A percentile compares a stretch with the other conserved stretches of the same genome.
These are phyloP conservation scores for Rhinocladiella mackenziei DNA, from an alignment of 2,329 filamentous ascomycete genomes.

Conservation along the genomic window DNA sequence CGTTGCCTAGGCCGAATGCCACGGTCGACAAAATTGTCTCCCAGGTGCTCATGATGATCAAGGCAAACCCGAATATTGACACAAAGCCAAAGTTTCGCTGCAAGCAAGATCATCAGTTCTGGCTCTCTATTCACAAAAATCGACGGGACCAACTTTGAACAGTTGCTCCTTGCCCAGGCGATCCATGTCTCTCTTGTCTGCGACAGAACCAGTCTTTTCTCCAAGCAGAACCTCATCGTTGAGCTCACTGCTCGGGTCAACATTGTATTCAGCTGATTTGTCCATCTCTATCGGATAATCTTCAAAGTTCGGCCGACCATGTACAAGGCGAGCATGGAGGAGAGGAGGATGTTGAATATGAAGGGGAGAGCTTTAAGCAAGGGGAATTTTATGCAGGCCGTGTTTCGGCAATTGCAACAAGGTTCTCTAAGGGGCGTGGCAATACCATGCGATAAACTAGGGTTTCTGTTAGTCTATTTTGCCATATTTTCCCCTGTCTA, in stretches of 20 bases:
- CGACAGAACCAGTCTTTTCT: constrained; percentile 20
- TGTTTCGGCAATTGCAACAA: too few species aligned
- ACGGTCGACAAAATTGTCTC: constrained; percentile 41
- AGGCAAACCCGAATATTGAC: constrained; percentile 45
- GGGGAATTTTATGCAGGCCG: too few species aligned
- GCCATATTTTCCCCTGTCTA: too few species aligned
- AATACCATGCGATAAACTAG: too few species aligned
- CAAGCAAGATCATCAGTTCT: constrained; percentile 1
- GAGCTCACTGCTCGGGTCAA: constrained; percentile 11
- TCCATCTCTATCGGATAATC: constrained; percentile 12
- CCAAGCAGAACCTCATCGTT: constrained; percentile 17
- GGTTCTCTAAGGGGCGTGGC: too few species aligned
- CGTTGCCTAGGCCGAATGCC: constrained; percentile 38
- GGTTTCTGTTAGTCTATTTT: too few species aligned
- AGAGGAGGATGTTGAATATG: too few species aligned
- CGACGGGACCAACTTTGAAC: constrained; percentile 32
- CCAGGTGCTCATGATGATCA: constrained; percentile 44
- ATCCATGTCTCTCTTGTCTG: constrained; percentile 18
- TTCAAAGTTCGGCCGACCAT: too few species aligned
- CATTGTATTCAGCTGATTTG: constrained; percentile 16
- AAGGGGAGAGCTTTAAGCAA: too few species aligned
- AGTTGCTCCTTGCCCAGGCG: constrained; percentile 39
- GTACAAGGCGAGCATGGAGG: constrained; percentile 1
- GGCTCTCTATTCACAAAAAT: neutral
- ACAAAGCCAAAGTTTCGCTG: constrained; percentile 46